Base-by-base conservation (phyloP, 495 filamentous ascomycete genomes). In the Penicillium paxilli region DNA sequence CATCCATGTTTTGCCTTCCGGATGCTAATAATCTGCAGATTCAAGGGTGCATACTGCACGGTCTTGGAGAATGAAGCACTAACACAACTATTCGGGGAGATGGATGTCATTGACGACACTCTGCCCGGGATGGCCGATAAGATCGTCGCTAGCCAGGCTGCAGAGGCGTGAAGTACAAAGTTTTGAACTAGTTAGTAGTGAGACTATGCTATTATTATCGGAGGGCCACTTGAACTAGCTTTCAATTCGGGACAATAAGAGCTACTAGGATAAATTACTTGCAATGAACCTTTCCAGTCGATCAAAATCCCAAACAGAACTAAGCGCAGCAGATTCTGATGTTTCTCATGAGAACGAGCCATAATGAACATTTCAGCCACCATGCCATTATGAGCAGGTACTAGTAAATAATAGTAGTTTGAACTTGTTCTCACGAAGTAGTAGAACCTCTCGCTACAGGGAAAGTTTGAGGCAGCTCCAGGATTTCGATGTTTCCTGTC, bases 71-170 rank as follows among this genome's bases (percentile, higher is more conserved):
- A 69, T 41, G 73, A 76, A 51, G 51, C 69, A 14, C 55, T 67
- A 25, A 49, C 60, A 14, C 59, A 71, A 20, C 26, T 76, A 0
- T 76, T 72, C 55, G 69, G 65, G 1, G 65, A 70, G 17, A 68
- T 72, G 67, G 67, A 72, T 55, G 65, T 75, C 2, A 66, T 73
- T 55, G 76, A 65, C 19, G 68, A 67, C 25, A 73, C 65, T 23
- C 44, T 80, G 16, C 50, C 60, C 4, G 68, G 62, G 26, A 72
- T 78, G 52, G 77, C 75, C 5, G 60, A 70, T 8, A 73, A 68
- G 52, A 67, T 78, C 16, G 66, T 72, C 49, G 67, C 55, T 11
- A 23, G 46, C 16, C 62, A 63, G 9, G 57, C 60, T 9, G 44
- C 60, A 1, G 40, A 42, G 20, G n/a, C 16, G 17, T 10, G 30